These are phyloP conservation scores for Trametes cubensis DNA, from an alignment of 768 basidiomycete species.

Conservation along the genomic window DNA sequence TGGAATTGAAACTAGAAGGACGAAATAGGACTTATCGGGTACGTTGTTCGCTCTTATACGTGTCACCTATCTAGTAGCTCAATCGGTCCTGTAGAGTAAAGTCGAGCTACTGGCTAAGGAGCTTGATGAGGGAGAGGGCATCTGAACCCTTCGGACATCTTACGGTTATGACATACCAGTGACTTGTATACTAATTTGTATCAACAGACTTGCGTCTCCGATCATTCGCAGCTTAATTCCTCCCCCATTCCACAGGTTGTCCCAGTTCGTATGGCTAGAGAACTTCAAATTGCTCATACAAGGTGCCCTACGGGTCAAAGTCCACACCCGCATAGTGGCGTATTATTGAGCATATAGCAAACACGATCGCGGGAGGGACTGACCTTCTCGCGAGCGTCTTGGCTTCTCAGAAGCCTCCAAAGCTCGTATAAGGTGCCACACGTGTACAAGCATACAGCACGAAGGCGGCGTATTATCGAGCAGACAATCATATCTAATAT, in stretches of 20 bases:
- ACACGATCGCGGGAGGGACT: neutral
- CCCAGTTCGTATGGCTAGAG: too few species aligned
- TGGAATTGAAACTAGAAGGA: conserved; percentile 67
- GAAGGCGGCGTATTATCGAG: conserved; percentile 38
- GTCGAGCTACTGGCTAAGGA: conserved; percentile 62
- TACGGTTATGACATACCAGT: neutral
- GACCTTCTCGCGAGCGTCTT: neutral
- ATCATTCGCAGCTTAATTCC: too few species aligned
- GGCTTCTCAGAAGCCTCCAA: neutral
- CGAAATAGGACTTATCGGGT: conserved; percentile 69
- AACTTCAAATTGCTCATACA: conserved; percentile 44
- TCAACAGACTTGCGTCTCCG: neutral
- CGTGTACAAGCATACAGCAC: conserved; percentile 31
- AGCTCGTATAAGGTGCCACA: conserved; percentile 37
- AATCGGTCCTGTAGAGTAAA: conserved; percentile 47
- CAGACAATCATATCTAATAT: conserved; percentile 23
- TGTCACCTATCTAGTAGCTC: neutral
- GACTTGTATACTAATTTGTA: conserved; percentile 17
- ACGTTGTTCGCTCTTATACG: conserved; percentile 30
- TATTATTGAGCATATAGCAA: conserved; percentile 37
- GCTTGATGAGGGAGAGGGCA: conserved; percentile 65
- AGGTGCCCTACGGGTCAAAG: conserved; percentile 37
- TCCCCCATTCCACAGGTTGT: too few species aligned
- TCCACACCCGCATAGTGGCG: conserved; percentile 33
- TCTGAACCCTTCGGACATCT: conserved; percentile 33